Percentiles rank a stretch among this genome's conserved stretches.
Conservation (phyloP, 208 protist genomes). For the Trypanosoma vivax region DNA sequence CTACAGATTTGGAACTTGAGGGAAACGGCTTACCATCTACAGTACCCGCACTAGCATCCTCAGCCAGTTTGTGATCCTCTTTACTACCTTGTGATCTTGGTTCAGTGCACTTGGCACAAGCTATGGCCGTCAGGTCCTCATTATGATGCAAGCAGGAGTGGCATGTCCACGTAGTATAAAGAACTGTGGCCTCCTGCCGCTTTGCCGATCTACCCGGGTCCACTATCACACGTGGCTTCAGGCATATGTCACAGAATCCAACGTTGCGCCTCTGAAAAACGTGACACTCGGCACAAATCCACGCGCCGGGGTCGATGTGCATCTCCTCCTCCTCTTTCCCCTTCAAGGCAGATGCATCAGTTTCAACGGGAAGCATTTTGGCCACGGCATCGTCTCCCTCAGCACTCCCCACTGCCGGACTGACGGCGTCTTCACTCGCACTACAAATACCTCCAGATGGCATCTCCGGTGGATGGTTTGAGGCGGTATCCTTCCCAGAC, state of each 20-base stretch:
- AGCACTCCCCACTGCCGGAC: too few relatives aligned
- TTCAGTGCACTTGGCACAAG: slow-evolving; percentile 4
- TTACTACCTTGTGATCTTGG: slow-evolving; percentile 6
- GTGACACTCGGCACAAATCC: slow-evolving; percentile 75
- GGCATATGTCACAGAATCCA: slow-evolving; percentile 82
- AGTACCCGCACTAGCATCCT: too few relatives aligned
- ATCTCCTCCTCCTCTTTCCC: slow-evolving; percentile 10
- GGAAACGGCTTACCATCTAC: too few relatives aligned
- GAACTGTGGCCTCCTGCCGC: background rate
- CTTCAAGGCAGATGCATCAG: background rate
- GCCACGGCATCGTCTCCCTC: too few relatives aligned
- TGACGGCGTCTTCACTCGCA: too few relatives aligned
- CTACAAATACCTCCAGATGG: too few relatives aligned
- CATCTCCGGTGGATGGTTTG: too few relatives aligned
- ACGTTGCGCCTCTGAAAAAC: slow-evolving; percentile 73
- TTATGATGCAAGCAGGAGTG: background rate
- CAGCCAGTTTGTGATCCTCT: too few relatives aligned
- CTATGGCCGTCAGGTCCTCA: background rate
- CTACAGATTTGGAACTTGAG: too few relatives aligned
- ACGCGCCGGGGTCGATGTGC: slow-evolving; percentile 41
- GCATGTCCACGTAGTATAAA: background rate
- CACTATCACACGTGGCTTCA: slow-evolving; percentile 27
- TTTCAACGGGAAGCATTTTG: too few relatives aligned
- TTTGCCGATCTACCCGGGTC: background rate
- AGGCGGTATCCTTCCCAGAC: too few relatives aligned